Percentiles rank a stretch among this genome's conserved stretches.
phyloP scores from a whole-genome alignment of 352 stramenopile species.

The Pythium insidiosum region DNA sequence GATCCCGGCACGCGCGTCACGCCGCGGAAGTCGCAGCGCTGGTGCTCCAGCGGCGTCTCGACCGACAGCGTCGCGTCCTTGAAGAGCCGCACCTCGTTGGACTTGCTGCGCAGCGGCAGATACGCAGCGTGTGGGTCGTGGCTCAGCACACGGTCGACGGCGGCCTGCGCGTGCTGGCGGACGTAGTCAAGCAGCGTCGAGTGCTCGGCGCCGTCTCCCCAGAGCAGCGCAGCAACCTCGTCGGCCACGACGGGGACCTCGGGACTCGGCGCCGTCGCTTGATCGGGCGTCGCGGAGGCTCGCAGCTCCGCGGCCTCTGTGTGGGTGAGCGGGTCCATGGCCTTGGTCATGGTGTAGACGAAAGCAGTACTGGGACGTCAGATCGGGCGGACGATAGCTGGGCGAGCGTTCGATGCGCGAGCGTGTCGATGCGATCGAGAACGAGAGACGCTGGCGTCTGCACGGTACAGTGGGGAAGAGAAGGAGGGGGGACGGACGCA shows the following conservation, averaged over 20 bases:
- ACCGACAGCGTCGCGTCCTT: slow-evolving; percentile 18
- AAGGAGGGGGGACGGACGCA: too few relatives aligned
- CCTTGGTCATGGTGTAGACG: too few relatives aligned
- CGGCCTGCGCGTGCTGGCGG: slow-evolving; percentile 33
- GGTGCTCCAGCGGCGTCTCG: slow-evolving; percentile 14
- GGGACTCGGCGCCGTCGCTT: too few relatives aligned
- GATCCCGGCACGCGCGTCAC: slow-evolving; percentile 53
- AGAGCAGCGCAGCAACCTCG: slow-evolving; percentile 28
- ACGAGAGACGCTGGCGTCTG: too few relatives aligned
- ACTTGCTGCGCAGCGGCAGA: slow-evolving; percentile 36
- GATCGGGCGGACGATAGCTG: too few relatives aligned
- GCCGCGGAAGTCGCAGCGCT: slow-evolving; percentile 54
- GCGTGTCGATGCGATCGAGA: too few relatives aligned
- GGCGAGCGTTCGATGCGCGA: too few relatives aligned
- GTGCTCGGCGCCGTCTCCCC: slow-evolving; percentile 20
- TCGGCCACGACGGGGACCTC: slow-evolving; percentile 20
- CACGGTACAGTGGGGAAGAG: too few relatives aligned
- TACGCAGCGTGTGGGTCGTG: slow-evolving; percentile 50
- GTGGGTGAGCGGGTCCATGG: too few relatives aligned
- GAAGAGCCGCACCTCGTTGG: slow-evolving; percentile 64
- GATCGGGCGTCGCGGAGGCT: too few relatives aligned
- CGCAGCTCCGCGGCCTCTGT: too few relatives aligned
- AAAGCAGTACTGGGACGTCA: too few relatives aligned
- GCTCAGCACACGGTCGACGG: slow-evolving; percentile 26
- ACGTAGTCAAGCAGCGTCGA: slow-evolving; percentile 51